Conservation (phyloP, 2,329 filamentous ascomycete genomes). For the Penicillium psychrosexuale region DNA sequence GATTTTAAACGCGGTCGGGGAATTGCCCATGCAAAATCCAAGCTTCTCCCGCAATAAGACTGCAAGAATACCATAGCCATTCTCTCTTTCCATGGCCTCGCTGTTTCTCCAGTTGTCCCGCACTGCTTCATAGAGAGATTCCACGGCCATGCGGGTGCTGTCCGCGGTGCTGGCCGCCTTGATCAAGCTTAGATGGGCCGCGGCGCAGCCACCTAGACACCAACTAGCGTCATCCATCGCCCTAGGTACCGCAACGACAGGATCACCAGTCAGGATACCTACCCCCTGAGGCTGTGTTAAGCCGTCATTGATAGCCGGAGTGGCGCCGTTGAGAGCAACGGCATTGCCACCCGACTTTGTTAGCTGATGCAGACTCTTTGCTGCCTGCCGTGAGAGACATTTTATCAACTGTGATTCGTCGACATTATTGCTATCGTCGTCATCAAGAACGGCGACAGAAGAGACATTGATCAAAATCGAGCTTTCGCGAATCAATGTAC, state of each 20-base stretch:
- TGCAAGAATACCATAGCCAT: constrained; percentile 85
- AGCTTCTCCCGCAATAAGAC: constrained; percentile 82
- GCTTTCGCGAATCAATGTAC: constrained; percentile 73
- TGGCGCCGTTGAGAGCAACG: constrained; percentile 81
- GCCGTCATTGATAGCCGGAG: constrained; percentile 84
- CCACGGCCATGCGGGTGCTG: constrained; percentile 70
- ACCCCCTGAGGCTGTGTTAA: constrained; percentile 77
- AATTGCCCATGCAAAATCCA: constrained; percentile 31
- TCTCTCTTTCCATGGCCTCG: constrained; percentile 94
- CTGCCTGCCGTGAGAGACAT: constrained; percentile 69
- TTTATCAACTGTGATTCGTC: constrained; percentile 73
- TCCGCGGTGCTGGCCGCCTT: constrained; percentile 70
- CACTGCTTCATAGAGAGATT: constrained; percentile 81
- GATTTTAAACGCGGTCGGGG: constrained; percentile 44
- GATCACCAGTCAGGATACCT: constrained; percentile 76
- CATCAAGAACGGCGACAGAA: constrained; percentile 73
- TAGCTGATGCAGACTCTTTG: constrained; percentile 64
- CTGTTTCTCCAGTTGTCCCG: constrained; percentile 95
- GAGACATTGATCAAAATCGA: constrained; percentile 80
- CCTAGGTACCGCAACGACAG: constrained; percentile 75
- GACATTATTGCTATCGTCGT: constrained; percentile 69
- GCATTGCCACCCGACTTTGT: constrained; percentile 71
- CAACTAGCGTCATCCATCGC: constrained; percentile 89
- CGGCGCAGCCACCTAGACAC: constrained; percentile 87
- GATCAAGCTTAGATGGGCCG: constrained; percentile 78